Base-by-base conservation (phyloP, 768 basidiomycete species). In the Holtermannia corniformis region DNA sequence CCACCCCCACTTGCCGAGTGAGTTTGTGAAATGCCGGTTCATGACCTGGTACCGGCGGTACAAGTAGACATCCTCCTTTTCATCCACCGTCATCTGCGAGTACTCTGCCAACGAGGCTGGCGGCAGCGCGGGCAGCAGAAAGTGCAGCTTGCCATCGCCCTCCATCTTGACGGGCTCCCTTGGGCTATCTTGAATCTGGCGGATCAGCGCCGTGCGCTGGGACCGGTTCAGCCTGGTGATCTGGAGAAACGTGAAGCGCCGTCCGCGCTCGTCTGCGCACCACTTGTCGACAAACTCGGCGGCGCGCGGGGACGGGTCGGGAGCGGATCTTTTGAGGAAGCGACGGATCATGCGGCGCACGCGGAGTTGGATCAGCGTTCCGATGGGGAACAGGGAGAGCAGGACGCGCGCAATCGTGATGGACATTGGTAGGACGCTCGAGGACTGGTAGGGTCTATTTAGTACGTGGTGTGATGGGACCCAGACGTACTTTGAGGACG, bases 311-410 rank as follows among this genome's bases (percentile, higher is more conserved):
- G 51, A 49, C 22, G 50, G 54, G 12, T 55, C 28, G 3, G 66
- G 64, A 26, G 41, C 3, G 50, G 50, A 5, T 28, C 42, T 14
- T 42, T 25, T 13, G 41, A 27, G 1, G 16, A 23, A 3, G 50
- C 50, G 50, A 37, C 32, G 32, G 32, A 37, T 7, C 7, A 7
- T 7, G 28, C 44, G 51, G n/a, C 37, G 47, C 1, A 46, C 51
- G 2, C 58, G 54, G 1, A 41, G n/a, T 10, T 51, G 41, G 13
- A 68, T 20, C 21, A 70, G 44, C 20, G 62, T 63, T 5, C 61
- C 60, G 20, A 70, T 47, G 24, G 68, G 68, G 37, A 70, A 62
- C 57, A 70, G 62, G 16, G 68, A 65, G 27, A 70, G 60, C 24
- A 70, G 50, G 27, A 67, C 56, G 1, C 68, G 68, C 4, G 68